Evolutionary conservation across 441 rosid genomes (phyloP).

Genomic region (Theobroma grandiflorum): DNA sequence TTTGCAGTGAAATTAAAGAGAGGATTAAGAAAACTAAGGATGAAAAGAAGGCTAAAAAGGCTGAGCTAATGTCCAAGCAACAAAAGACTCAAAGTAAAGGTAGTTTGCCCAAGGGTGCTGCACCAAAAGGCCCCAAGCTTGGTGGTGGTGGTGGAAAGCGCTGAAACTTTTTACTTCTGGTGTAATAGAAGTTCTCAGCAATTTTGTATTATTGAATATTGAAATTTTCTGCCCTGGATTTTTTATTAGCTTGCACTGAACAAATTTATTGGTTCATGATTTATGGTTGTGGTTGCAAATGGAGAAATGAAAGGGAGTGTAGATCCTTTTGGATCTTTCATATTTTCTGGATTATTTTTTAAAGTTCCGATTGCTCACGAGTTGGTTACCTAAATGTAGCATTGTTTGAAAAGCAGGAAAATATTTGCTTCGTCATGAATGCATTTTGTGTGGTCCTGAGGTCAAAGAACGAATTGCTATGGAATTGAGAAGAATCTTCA

Average conservation of each 20-base stretch:
- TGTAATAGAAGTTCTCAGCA: not conserved
- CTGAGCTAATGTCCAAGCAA: constrained; percentile 61
- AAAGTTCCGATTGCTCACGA: not conserved
- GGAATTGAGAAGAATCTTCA: not conserved
- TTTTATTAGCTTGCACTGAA: not conserved
- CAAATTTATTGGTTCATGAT: not conserved
- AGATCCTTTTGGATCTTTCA: not conserved
- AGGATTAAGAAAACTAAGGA: constrained; percentile 90
- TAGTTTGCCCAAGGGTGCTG: constrained; percentile 51
- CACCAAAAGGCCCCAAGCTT: constrained; percentile 40
- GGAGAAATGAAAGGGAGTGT: not conserved
- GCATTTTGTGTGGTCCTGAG: not conserved
- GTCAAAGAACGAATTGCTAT: not conserved
- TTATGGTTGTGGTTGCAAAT: not conserved
- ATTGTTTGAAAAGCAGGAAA: not conserved
- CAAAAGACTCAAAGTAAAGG: constrained; percentile 63
- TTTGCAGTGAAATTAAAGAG: constrained; percentile 73
- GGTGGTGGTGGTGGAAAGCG: constrained; percentile 57
- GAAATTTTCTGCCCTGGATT: not conserved
- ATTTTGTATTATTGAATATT: not conserved
- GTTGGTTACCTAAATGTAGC: not conserved
- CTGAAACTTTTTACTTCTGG: constrained; percentile 26
- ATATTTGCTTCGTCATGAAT: not conserved
- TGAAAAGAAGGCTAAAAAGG: constrained; percentile 87
- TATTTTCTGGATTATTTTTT: not conserved